phyloP scores from a whole-genome alignment of 1,284 basidiomycete species.

The Heterobasidion annosum region DNA sequence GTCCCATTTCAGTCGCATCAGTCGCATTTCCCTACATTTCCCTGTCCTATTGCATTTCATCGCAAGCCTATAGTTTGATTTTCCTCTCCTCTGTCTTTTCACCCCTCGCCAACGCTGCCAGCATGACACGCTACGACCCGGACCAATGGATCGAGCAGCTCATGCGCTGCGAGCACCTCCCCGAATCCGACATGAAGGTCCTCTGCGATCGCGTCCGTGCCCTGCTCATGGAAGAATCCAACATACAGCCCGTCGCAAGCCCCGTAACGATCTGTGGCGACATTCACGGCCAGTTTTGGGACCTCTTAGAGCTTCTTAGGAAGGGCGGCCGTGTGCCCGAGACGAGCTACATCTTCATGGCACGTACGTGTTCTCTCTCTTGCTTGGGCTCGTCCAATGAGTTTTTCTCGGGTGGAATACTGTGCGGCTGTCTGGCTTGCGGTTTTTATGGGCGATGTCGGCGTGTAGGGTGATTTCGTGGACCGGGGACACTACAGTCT shows the following conservation, averaged over 20 bases:
- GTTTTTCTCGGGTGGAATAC: neutral
- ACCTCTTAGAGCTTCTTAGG: constrained; percentile 82
- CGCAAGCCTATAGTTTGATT: no score
- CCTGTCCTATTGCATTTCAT: no score
- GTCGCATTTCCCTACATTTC: no score
- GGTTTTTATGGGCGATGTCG: neutral
- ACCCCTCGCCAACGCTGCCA: neutral
- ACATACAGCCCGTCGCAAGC: constrained; percentile 87
- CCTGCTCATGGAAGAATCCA: constrained; percentile 89
- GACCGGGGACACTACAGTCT: constrained; percentile 94
- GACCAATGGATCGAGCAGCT: constrained; percentile 77
- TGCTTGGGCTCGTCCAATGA: neutral
- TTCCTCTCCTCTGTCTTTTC: no score
- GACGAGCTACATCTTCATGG: constrained; percentile 98
- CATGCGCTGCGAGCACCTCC: constrained; percentile 78
- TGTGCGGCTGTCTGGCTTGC: neutral
- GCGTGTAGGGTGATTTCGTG: constrained; percentile 86
- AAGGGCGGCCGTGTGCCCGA: constrained; percentile 85
- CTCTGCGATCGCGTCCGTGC: constrained; percentile 83
- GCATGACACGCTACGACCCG: constrained; percentile 39
- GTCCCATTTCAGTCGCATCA: no score
- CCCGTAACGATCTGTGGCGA: constrained; percentile 93
- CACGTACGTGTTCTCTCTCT: constrained; percentile 43
- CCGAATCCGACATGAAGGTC: constrained; percentile 85
- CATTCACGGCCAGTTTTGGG: constrained; percentile 96